These are phyloP conservation scores for Termitomyces sp. DNA, from an alignment of 768 basidiomycete genomes.

Conservation along the genomic window DNA sequence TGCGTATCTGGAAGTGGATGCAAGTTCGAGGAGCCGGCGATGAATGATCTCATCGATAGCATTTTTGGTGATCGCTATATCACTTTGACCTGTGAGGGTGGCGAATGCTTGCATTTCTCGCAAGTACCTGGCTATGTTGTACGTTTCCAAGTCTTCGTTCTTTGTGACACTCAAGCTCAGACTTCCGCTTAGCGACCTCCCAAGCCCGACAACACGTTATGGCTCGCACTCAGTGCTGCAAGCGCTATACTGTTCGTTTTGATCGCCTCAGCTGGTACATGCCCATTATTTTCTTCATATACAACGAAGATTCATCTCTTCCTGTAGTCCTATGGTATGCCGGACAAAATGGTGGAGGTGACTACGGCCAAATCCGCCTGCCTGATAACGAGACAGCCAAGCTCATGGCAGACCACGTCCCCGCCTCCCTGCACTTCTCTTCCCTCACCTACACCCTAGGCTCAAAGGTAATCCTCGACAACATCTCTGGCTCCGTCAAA, in stretches of 20 bases:
- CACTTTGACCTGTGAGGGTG: conserved; percentile 79
- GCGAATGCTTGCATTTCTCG: conserved; percentile 91
- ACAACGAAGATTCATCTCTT: background rate
- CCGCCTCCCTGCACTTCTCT: conserved; percentile 90
- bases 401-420: conserved; percentile 92
- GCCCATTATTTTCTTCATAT: background rate
- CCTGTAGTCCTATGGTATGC: conserved; percentile 81
- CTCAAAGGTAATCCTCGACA: conserved; percentile 67
- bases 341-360: conserved; percentile 67
- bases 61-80: conserved; percentile 94
- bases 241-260: conserved; percentile 76
- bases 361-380: conserved; percentile 69
- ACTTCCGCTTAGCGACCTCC: conserved; percentile 52
- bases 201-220: conserved; percentile 77
- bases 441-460: conserved; percentile 76
- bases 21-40: conserved; percentile 91
- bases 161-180: background rate
- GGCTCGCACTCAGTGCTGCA: conserved; percentile 83
- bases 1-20: conserved; percentile 74
- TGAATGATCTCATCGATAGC: conserved; percentile 92
- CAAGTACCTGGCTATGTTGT: conserved; percentile 93
- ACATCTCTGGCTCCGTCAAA: conserved; percentile 78
- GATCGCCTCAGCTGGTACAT: conserved; percentile 56
- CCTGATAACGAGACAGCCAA: conserved; percentile 80
- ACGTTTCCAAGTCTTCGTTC: conserved; percentile 18